phyloP scores from a whole-genome alignment of 805 yeast genomes.

The Citeromyces matritensis region DNA sequence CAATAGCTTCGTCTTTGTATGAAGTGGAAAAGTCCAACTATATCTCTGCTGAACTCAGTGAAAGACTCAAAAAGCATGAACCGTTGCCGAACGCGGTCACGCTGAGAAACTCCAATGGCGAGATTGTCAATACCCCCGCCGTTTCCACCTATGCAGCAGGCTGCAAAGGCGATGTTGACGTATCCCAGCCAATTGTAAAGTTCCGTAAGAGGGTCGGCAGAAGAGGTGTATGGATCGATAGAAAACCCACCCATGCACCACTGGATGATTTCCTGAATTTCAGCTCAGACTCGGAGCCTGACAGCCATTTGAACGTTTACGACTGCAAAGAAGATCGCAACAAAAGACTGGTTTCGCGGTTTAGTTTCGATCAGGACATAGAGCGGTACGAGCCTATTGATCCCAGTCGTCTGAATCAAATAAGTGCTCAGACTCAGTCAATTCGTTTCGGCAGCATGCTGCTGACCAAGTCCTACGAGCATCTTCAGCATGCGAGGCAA shows the following conservation, averaged over 20 bases:
- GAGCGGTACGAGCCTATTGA: constrained; percentile 41
- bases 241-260: constrained; percentile 33
- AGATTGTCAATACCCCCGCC: constrained; percentile 27
- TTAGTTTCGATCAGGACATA: constrained; percentile 32
- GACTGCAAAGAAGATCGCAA: constrained; percentile 16
- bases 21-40: constrained; percentile 50
- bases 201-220: constrained; percentile 69
- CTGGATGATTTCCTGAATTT: constrained; percentile 23
- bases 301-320: constrained; percentile 13
- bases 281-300: constrained; percentile 6
- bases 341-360: constrained; percentile 28
- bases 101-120: constrained; percentile 35
- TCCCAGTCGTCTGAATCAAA: constrained; percentile 72
- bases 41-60: constrained; percentile 23
- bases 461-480: constrained; percentile 75
- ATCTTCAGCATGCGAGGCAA: constrained; percentile 62
- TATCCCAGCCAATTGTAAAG: constrained; percentile 37
- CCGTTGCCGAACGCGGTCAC: constrained; percentile 27
- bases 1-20: constrained; percentile 56
- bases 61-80: constrained; percentile 26
- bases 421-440: constrained; percentile 75
- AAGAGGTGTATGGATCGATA: constrained; percentile 57
- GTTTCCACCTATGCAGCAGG: constrained; percentile 29
- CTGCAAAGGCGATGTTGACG: constrained; percentile 6
- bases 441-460: constrained; percentile 89